Percentiles rank a stretch among this genome's conserved stretches.
These are phyloP conservation scores for Copromyces sp. DNA, from an alignment of 495 filamentous ascomycete genomes.

Conservation along the genomic window DNA sequence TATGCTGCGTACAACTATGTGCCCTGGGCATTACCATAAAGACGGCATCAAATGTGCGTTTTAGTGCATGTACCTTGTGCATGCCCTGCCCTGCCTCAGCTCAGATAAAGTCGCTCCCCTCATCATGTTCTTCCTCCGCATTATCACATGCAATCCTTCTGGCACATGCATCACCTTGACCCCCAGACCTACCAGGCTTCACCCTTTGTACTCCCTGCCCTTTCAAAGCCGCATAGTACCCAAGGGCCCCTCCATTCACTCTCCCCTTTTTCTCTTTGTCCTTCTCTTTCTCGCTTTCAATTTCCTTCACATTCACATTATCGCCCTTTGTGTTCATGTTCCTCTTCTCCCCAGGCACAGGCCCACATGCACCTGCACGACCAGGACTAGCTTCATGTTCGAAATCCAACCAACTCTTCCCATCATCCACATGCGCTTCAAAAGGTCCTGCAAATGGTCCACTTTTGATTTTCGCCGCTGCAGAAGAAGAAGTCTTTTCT, in stretches of 20 bases:
- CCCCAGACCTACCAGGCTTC: no score
- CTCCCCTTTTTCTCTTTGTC: neutral
- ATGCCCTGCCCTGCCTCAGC: no score
- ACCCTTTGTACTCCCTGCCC: neutral
- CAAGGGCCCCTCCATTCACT: neutral
- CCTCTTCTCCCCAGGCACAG: neutral
- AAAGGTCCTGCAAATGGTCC: no score
- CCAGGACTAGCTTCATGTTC: neutral
- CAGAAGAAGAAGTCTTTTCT: no score
- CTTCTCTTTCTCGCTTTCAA: fast-evolving
- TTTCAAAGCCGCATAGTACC: neutral
- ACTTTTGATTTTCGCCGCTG: no score
- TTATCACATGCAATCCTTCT: neutral
- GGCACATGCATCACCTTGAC: neutral
- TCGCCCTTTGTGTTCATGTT: neutral
- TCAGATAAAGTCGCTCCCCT: neutral
- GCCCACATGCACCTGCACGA: neutral
- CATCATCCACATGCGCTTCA: no score
- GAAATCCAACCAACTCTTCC: neutral
- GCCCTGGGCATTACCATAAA: no score
- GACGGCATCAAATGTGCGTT: no score
- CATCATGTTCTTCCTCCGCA: neutral
- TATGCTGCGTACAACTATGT: no score
- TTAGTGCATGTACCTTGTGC: no score
- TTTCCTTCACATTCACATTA: neutral